Evolutionary conservation across 2,329 filamentous ascomycete species (phyloP).

Genomic region (Neocucurbitaria cava): DNA sequence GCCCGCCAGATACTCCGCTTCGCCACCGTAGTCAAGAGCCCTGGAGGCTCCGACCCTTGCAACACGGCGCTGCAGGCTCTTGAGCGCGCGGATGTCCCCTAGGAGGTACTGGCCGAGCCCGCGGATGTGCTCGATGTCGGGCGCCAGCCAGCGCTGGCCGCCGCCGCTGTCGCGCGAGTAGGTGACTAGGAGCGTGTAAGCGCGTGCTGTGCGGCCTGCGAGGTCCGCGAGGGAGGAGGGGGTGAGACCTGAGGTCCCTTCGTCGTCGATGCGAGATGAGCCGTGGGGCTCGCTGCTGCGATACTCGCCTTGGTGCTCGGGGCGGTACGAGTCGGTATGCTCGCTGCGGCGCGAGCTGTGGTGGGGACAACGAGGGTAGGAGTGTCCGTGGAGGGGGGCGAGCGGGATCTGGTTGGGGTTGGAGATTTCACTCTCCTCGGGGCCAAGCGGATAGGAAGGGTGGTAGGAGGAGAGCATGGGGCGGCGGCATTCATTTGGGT

Average conservation of each 20-base stretch:
- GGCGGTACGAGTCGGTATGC: too few relatives aligned
- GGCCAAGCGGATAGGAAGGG: too few relatives aligned
- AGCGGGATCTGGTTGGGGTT: not conserved
- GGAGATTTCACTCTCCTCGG: too few relatives aligned
- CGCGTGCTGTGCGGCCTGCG: slow-evolving; percentile 20
- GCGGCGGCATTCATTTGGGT: too few relatives aligned
- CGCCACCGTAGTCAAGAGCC: not conserved
- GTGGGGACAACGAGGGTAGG: too few relatives aligned
- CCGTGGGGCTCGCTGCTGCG: too few relatives aligned
- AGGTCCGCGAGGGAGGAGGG: slow-evolving; percentile 12
- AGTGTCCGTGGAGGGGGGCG: not conserved
- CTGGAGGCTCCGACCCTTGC: not conserved
- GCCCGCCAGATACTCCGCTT: not conserved
- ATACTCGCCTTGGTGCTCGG: too few relatives aligned
- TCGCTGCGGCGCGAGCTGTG: too few relatives aligned
- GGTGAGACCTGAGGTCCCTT: too few relatives aligned
- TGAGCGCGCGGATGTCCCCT: slow-evolving; percentile 10
- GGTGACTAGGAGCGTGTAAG: slow-evolving; percentile 26
- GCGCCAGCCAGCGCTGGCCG: slow-evolving; percentile 25
- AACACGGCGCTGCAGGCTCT: not conserved
- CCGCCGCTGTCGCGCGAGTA: slow-evolving; percentile 19
- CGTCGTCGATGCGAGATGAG: too few relatives aligned
- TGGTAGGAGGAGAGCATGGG: not conserved
- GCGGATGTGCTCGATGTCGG: slow-evolving; percentile 15
- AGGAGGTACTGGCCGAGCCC: slow-evolving; percentile 17